Conservation (phyloP, 2,329 filamentous ascomycete genomes). For the Colletotrichum sojae region DNA sequence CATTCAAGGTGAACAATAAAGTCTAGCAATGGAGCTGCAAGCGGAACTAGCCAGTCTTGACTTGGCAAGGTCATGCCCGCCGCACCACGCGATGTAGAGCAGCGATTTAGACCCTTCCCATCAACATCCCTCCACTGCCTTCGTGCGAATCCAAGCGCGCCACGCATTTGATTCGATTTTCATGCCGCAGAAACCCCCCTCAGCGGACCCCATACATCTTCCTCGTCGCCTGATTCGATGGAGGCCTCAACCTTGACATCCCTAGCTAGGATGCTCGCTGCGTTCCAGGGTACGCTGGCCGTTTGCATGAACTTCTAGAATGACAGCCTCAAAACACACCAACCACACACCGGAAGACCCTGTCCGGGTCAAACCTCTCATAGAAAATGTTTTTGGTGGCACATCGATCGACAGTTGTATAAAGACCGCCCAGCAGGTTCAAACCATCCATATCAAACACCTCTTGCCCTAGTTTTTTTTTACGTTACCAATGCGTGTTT, state of each 20-base stretch:
- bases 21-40: conserved; percentile 13
- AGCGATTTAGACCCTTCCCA: conserved; percentile 24
- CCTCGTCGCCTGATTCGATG: conserved; percentile 3
- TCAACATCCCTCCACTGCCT: conserved; percentile 29
- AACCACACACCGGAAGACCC: conserved; percentile 14
- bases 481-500: conserved; percentile 24
- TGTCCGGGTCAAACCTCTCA: conserved; percentile 34
- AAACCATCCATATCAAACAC: not conserved
- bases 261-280: conserved; percentile 30
- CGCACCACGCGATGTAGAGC: conserved; percentile 23
- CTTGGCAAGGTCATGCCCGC: conserved; percentile 22
- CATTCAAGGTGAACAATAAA: conserved; percentile 11
- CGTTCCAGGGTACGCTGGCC: conserved; percentile 33
- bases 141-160: conserved; percentile 35
- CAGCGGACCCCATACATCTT: not conserved
- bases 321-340: conserved; percentile 37
- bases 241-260: conserved; percentile 13
- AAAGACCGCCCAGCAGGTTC: conserved; percentile 4
- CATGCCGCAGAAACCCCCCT: conserved; percentile 15
- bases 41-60: not conserved
- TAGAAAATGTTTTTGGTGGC: not conserved
- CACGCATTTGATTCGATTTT: conserved; percentile 38
- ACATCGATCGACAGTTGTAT: conserved; percentile 29
- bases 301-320: conserved; percentile 44
- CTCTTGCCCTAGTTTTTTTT: conserved; percentile 24